Evolutionary conservation across 2,329 filamentous ascomycete species (phyloP), one percentile per base, ranked within the genome.

Genomic region (Cercospora sp.): DNA sequence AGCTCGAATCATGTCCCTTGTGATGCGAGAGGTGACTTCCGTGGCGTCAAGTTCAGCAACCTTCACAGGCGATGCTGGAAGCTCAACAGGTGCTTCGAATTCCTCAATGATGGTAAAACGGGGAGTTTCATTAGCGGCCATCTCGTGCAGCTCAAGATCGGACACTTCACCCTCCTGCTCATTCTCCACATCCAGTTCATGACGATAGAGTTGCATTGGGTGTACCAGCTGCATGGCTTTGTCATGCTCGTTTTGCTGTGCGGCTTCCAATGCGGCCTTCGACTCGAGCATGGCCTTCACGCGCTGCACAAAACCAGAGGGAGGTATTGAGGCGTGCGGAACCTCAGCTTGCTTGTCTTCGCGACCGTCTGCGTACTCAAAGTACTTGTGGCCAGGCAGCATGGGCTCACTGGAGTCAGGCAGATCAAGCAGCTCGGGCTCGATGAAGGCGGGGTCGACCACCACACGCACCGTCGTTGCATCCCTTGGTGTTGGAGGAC

Each of bases 261-360:
- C 73, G 9, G 73, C 72, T 28, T 78, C 76, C 12, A 72, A 69
- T 10, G 74, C 74, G n/a, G 76, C 77, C 60, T 76, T 75, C 10
- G 77, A 81, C 73, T 83, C 81, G 10, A 82, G 73, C 67, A 82
- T 79, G 5, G 78, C 79, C 66, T 78, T 81, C 69, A 81, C 79
- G n/a, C 76, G 78, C 65, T 80, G 77, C 10, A 82, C 79, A 55
- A 81, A 80, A 3, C 81, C 80, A 31, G 77, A 77, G 3, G 77
- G 77, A 9, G 79, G 75, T 1, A 76, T 73, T 3, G 76, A 77
- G 8, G 75, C 68, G 53, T 78, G 75, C 31, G 68, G 71, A 4
- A 73, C 69, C 45, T 78, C 76, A 33, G 75, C 73, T 9, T 78
- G 76, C 9, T 71, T 71, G 59, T 82, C 79, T 42, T 81, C 71